These are phyloP conservation scores for Ceratobasidium papillatum DNA, from an alignment of 1,284 basidiomycete genomes.

Conservation along the genomic window DNA sequence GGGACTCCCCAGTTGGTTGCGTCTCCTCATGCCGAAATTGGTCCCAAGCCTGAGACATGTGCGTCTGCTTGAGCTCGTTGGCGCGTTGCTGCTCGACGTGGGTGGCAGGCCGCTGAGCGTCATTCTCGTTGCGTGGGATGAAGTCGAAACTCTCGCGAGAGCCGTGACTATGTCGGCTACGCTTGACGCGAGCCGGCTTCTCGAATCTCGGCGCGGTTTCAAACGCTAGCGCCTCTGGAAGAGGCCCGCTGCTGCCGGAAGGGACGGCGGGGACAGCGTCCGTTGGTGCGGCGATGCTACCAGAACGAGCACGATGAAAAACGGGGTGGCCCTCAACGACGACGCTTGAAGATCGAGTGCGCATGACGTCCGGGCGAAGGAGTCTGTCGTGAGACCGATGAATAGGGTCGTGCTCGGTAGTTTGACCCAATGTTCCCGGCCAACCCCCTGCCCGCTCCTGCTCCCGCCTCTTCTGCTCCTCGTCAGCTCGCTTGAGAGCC, in stretches of 20 bases:
- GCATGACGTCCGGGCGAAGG: constrained; percentile 22
- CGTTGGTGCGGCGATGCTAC: constrained; percentile 14
- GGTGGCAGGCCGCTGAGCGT: not conserved
- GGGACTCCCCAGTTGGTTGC: not conserved
- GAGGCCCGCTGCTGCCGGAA: not conserved
- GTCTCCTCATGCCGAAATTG: not conserved
- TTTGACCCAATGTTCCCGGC: constrained; percentile 2
- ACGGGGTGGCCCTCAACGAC: constrained; percentile 15
- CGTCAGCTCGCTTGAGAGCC: not conserved
- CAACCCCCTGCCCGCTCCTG: constrained; percentile 17
- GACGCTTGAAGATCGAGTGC: constrained; percentile 35
- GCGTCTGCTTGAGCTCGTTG: not conserved
- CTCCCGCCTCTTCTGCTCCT: constrained; percentile 16
- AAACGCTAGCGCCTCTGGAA: not conserved
- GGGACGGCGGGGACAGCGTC: not conserved
- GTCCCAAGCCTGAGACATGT: not conserved
- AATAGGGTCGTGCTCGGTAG: not conserved
- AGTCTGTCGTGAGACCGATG: constrained; percentile 2
- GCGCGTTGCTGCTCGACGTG: not conserved
- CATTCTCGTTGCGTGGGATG: not conserved
- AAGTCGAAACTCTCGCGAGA: constrained; percentile 27
- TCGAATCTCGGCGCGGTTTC: constrained; percentile 13
- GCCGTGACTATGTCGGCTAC: constrained; percentile 4
- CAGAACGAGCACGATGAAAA: constrained; percentile 21
- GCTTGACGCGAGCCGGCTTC: constrained; percentile 18